Conservation (phyloP, 805 yeast species). For the Suhomyces tanzawaensis region DNA sequence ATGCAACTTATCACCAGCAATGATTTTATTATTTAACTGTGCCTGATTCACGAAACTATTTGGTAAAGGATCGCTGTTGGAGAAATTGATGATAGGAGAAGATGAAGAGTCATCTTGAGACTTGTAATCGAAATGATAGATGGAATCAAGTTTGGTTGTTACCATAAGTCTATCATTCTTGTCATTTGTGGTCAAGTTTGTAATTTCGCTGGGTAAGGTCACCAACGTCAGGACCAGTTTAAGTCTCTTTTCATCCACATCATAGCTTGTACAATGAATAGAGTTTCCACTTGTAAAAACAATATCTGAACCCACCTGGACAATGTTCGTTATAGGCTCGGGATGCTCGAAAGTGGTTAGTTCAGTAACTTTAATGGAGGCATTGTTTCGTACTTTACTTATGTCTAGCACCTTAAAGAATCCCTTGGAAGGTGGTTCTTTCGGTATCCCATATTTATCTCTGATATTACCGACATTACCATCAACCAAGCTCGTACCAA, state of each 20-base stretch:
- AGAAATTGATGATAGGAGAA: slow-evolving; percentile 9
- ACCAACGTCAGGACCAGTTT: slow-evolving; percentile 24
- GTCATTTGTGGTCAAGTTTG: slow-evolving; percentile 20
- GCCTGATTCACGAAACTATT: slow-evolving; percentile 33
- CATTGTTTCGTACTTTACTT: slow-evolving; percentile 14
- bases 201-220: slow-evolving; percentile 31
- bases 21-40: slow-evolving; percentile 17
- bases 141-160: slow-evolving; percentile 36
- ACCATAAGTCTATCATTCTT: slow-evolving; percentile 20
- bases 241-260: slow-evolving; percentile 29
- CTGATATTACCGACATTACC: slow-evolving; percentile 1
- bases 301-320: slow-evolving; percentile 32
- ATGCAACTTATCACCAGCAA: slow-evolving; percentile 36
- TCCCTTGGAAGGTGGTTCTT: slow-evolving; percentile 17
- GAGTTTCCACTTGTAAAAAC: slow-evolving; percentile 30
- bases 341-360: slow-evolving; percentile 30
- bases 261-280: slow-evolving; percentile 34
- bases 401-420: slow-evolving; percentile 37
- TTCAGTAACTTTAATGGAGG: slow-evolving; percentile 25
- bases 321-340: slow-evolving; percentile 33
- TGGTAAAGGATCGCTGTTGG: slow-evolving; percentile 32
- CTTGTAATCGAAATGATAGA: slow-evolving; percentile 24
- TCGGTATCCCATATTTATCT: neutral
- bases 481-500: slow-evolving; percentile 22
- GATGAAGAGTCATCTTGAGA: slow-evolving; percentile 4